Evolutionary conservation across 192 early-diverging fungal genomes (phyloP), one percentile per base, ranked within the genome.

Genomic region (Allomyces arbusculus): DNA sequence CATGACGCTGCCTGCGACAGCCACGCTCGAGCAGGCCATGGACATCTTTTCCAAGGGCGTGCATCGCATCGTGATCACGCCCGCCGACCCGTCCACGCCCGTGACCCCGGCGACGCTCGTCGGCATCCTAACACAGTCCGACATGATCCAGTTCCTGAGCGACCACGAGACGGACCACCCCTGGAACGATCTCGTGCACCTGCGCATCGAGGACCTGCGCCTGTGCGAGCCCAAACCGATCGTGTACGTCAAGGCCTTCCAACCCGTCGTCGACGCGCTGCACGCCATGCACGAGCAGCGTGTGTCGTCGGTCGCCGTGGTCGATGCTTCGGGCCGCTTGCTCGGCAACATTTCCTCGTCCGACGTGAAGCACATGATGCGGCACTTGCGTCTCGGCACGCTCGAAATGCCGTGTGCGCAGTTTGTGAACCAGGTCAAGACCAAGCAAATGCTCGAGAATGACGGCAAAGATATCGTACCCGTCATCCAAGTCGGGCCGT

Each of bases 281-380:
- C 72, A 76, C 63, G 28, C 61, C 28, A 82, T 82, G 81, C 77
- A 82, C 63, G 72, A 68, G 22, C 16, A 77, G 61, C 61, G 69
- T 11, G 64, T 80, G 61, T 75, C 74, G 26, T 73, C 71, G 6
- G 77, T 82, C 2, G 81, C 78, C 8, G 80, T 82, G 55, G 72
- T 78, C n/a, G 70, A 72, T 64, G 14, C 64, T 62, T 62, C 65
- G 1, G 45, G 19, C 45, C 45, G 45, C 12, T 8, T 55, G 45
- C 45, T 55, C 45, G 45, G 45, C 45, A 55, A 55, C 8, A 55
- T 55, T 8, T 55, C 45, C 12, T 11, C 45, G 45, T 55, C 45
- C 3, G 45, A 55, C 45, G 45, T 55, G 45, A 55, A 55, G 45
- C 45, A 55, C 19, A 55, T 55, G 12, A 55, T 55, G 45, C 45